phyloP scores from a whole-genome alignment of 106 monocot genomes.

The Dendrobium catenatum region DNA sequence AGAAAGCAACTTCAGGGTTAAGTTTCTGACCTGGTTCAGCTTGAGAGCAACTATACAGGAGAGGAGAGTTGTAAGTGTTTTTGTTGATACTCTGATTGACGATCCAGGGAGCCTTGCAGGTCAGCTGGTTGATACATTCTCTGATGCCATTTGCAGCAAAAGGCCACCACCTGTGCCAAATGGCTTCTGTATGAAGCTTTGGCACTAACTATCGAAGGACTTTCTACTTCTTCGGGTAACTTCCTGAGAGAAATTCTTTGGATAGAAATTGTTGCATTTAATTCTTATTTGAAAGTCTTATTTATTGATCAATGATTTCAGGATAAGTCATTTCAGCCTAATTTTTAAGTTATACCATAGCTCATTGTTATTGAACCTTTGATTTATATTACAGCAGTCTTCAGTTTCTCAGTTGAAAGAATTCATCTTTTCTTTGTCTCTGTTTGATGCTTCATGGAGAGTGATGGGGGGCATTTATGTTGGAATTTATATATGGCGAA shows the following conservation, averaged over 20 bases:
- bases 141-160: conserved; percentile 58
- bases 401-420: not conserved
- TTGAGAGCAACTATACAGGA: conserved; percentile 67
- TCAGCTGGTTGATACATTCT: conserved; percentile 78
- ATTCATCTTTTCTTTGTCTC: not conserved
- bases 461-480: too few species aligned
- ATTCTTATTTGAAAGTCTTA: conserved; percentile 5
- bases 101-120: conserved; percentile 82
- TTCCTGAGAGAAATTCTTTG: not conserved
- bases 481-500: too few species aligned
- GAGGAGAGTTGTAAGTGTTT: conserved; percentile 69
- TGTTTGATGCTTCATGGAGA: not conserved
- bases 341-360: not conserved
- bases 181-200: conserved; percentile 77
- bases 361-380: conserved; percentile 4
- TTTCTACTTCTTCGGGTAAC: not conserved
- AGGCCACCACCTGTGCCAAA: conserved; percentile 27
- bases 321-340: not conserved
- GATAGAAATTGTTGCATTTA: conserved; percentile 4
- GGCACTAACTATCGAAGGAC: conserved; percentile 31
- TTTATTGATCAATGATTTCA: not conserved
- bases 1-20: conserved; percentile 71
- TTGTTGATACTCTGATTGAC: conserved; percentile 67
- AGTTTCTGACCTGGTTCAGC: conserved; percentile 95
- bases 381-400: conserved; percentile 1